phyloP scores from a whole-genome alignment of 306 rosid genomes.

The Castanea crenata region DNA sequence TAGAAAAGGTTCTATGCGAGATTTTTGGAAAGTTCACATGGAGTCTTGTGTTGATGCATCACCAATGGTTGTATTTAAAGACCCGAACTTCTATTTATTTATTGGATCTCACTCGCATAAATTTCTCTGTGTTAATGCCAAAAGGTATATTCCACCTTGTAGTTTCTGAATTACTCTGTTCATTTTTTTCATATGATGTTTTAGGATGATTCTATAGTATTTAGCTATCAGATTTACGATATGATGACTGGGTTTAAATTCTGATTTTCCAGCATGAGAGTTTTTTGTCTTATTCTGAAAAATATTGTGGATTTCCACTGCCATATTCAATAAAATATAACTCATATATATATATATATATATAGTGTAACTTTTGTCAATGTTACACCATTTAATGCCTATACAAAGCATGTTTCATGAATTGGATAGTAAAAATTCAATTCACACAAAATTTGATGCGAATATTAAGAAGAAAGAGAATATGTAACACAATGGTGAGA shows the following conservation, averaged over 20 bases:
- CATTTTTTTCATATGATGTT: background rate
- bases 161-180: constrained; percentile 2
- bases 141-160: constrained; percentile 50
- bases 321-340: background rate
- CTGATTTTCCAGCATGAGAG: background rate
- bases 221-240: background rate
- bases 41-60: constrained; percentile 97
- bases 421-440: too few species aligned
- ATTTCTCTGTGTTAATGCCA: constrained; percentile 74
- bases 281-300: background rate
- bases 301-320: background rate
- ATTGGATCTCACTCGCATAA: constrained; percentile 89
- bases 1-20: constrained; percentile 43
- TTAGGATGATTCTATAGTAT: background rate
- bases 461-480: too few species aligned
- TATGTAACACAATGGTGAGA: too few species aligned
- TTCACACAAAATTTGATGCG: too few species aligned
- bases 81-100: constrained; percentile 54
- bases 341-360: background rate
- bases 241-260: background rate
- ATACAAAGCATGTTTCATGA: too few species aligned
- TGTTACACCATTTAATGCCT: too few species aligned
- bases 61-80: constrained; percentile 65
- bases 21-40: constrained; percentile 71
- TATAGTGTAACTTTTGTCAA: too few species aligned